Base-by-base conservation (phyloP, 2,329 filamentous ascomycete genomes). In the Xylaria hypoxylon region DNA sequence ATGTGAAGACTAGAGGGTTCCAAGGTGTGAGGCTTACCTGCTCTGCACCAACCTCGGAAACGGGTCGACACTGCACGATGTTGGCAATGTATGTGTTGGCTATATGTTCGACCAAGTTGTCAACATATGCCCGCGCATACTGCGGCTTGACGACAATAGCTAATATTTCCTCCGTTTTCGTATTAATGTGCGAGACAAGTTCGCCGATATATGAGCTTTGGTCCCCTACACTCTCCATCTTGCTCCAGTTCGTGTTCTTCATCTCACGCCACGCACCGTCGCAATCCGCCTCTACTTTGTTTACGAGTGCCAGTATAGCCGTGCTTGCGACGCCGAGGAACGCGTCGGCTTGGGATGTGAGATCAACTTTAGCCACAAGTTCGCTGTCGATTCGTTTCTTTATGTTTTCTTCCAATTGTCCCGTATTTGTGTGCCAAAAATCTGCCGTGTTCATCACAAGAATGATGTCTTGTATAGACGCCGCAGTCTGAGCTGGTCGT, bases 221-320 rank as follows among this genome's bases (percentile, higher is more conserved):
- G 77, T 99, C 96, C 50, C 93, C 93, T 3, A 97, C 96, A 66
- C 87, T 92, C 73, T 98, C 96, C 84, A 99, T 92, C 70, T 92
- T 94, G 78, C 90, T 92, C 96, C 96, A 99, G 55, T 94, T 92
- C 0, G 92, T 97, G 76, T 97, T 97, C 69, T 90, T 91, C 96
- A 99, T 99, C 81, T 98, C 96, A 63, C 94, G 89, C 96, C 95
- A 99, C 17, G 91, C 90, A 0, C 91, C 88, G 70, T 98, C 95
- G 73, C 94, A 91, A 59, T 91, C 91, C 0, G 90, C 78, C 77
- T 97, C 94, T 4, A 97, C 92, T 74, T 90, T 90, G 67, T 92
- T 90, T 5, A 98, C 94, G 51, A 99, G 84, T 0, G 92, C 88
- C 56, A 96, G 86, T 5, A 99, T 91, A 3, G 93, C 91, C 13